These are phyloP conservation scores for Trametes coccinea DNA, from an alignment of 768 basidiomycete genomes.

Conservation along the genomic window DNA sequence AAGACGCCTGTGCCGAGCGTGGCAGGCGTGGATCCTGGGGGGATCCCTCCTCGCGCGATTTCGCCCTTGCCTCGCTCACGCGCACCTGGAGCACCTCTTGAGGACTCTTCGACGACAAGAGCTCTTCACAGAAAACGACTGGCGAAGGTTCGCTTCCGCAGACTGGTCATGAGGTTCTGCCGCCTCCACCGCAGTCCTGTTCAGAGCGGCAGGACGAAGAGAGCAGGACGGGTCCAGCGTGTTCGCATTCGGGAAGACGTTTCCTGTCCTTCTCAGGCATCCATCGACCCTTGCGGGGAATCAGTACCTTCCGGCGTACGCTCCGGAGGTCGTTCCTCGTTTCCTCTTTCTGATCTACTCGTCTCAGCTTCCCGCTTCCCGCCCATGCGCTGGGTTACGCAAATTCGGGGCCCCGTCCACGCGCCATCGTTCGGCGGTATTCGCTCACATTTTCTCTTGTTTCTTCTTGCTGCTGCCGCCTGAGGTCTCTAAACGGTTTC, in stretches of 20 bases:
- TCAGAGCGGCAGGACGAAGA: background rate
- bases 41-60: background rate
- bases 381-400: background rate
- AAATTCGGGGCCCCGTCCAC: background rate
- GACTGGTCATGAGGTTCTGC: background rate
- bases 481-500: background rate
- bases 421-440: background rate
- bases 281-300: background rate
- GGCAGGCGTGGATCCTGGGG: constrained; percentile 13
- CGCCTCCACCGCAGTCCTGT: background rate
- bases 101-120: background rate
- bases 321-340: background rate
- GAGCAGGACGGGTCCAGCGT: background rate
- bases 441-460: background rate
- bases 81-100: background rate
- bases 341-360: background rate
- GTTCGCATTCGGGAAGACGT: background rate
- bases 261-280: background rate
- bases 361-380: background rate
- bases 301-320: background rate
- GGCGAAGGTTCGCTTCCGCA: background rate
- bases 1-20: background rate
- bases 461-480: background rate
- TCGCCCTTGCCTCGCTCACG: background rate
- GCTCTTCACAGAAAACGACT: background rate